A percentile compares a stretch with the other conserved stretches of the same genome.
Evolutionary conservation across 2,329 filamentous ascomycete genomes (phyloP).

Genomic region (Ophiostoma sp.): DNA sequence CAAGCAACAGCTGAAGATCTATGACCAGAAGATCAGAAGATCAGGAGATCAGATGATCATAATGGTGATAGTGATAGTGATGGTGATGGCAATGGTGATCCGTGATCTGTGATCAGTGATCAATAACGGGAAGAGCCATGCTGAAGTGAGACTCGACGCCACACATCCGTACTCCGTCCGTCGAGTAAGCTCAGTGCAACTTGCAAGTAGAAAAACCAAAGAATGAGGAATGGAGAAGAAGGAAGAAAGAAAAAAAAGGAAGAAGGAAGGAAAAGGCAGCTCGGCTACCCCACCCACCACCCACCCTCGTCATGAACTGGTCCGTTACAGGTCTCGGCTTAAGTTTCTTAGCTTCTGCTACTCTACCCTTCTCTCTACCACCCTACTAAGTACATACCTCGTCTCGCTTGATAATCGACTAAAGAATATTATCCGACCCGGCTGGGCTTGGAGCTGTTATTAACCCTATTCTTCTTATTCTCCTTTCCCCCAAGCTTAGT

Average conservation of each 20-base stretch:
- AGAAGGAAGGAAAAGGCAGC: neutral
- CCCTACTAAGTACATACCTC: neutral
- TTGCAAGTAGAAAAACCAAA: neutral
- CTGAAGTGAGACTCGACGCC: conserved; percentile 4
- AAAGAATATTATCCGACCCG: neutral
- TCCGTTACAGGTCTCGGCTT: conserved; percentile 7
- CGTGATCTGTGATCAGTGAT: neutral
- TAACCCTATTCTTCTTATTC: neutral
- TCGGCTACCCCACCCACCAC: neutral
- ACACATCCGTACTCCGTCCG: neutral
- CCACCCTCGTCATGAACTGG: conserved; percentile 4
- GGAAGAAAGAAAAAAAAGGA: neutral
- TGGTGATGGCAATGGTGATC: neutral
- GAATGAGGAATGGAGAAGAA: too few relatives aligned
- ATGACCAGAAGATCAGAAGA: neutral
- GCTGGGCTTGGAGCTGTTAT: neutral
- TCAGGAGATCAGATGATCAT: neutral
- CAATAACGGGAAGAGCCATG: conserved; percentile 1
- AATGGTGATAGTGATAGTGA: neutral
- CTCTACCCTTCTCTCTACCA: neutral
- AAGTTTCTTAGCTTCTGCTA: conserved; percentile 9
- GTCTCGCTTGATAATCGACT: neutral
- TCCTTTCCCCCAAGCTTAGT: too few relatives aligned
- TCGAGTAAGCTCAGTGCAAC: conserved; percentile 9
- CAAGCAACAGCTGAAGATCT: neutral